Percentiles rank a stretch among this genome's conserved stretches.
These are phyloP conservation scores for Zygosaccharomyces siamensis DNA, from an alignment of 805 yeast species.

Conservation along the genomic window DNA sequence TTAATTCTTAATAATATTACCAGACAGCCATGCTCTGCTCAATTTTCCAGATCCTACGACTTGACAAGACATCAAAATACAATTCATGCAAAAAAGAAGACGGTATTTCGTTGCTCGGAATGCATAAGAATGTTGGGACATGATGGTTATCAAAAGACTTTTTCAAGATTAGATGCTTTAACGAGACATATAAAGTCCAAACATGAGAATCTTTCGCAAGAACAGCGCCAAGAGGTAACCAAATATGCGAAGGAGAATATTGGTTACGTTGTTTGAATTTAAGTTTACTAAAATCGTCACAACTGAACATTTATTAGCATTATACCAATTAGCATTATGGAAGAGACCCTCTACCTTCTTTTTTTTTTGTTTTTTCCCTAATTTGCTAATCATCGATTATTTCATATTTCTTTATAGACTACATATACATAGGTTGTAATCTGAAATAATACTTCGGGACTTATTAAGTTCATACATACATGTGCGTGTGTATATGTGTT, in stretches of 20 bases:
- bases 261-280: slow-evolving; percentile 42
- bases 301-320: neutral
- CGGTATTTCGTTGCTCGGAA: slow-evolving; percentile 77
- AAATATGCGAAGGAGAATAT: slow-evolving; percentile 74
- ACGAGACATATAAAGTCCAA: slow-evolving; percentile 90
- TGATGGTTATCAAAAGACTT: slow-evolving; percentile 60
- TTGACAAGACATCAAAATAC: slow-evolving; percentile 94
- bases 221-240: slow-evolving; percentile 64
- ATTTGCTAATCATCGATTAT: slow-evolving; percentile 4
- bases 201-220: slow-evolving; percentile 53
- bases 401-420: slow-evolving; percentile 2
- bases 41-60: slow-evolving; percentile 92
- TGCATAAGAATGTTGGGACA: slow-evolving; percentile 52
- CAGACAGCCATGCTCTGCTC: slow-evolving; percentile 31
- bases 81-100: slow-evolving; percentile 84
- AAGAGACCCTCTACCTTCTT: neutral
- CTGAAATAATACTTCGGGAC: neutral
- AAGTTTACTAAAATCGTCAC: neutral
- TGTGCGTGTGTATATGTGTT: neutral
- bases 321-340: neutral
- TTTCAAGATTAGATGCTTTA: slow-evolving; percentile 90
- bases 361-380: neutral
- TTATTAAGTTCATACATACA: neutral
- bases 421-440: slow-evolving; percentile 4
- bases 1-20: slow-evolving; percentile 25